These are phyloP conservation scores for Trapa bicornis DNA, from an alignment of 345 rosid species.

Conservation along the genomic window DNA sequence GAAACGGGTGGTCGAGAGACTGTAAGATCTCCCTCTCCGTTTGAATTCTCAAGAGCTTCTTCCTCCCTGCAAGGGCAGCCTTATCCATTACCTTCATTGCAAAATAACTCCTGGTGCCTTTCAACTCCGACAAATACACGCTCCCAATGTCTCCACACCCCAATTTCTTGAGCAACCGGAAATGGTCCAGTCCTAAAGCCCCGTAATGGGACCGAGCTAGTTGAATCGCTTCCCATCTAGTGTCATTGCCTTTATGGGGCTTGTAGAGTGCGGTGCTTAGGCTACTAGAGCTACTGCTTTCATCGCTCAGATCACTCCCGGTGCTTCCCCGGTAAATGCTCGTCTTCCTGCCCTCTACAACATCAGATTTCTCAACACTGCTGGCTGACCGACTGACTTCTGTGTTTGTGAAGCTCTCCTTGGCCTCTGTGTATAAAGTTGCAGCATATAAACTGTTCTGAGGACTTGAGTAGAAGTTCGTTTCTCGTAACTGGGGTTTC, in stretches of 20 bases:
- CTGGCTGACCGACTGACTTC: conserved; percentile 59
- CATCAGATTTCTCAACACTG: conserved; percentile 33
- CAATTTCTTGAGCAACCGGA: conserved; percentile 38
- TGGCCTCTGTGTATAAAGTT: conserved; percentile 39
- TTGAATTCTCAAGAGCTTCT: conserved; percentile 85
- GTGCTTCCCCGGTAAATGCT: conserved; percentile 70
- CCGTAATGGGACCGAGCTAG: conserved; percentile 39
- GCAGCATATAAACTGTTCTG: conserved; percentile 46
- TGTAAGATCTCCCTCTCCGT: conserved; percentile 82
- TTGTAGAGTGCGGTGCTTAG: conserved; percentile 49
- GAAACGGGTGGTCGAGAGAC: conserved; percentile 81
- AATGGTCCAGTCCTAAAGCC: conserved; percentile 44
- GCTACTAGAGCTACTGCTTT: conserved; percentile 58
- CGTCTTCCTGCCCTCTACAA: conserved; percentile 48
- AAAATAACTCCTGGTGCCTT: conserved; percentile 50
- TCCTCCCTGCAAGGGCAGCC: conserved; percentile 50
- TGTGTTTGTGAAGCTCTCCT: conserved; percentile 63
- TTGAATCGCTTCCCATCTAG: conserved; percentile 82
- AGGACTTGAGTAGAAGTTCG: conserved; percentile 34
- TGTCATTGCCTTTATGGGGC: conserved; percentile 83
- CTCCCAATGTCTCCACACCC: conserved; percentile 90
- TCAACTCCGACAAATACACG: conserved; percentile 72
- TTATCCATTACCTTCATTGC: conserved; percentile 88
- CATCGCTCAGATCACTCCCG: conserved; percentile 76
- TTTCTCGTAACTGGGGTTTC: conserved; percentile 20